phyloP scores from a whole-genome alignment of 495 filamentous ascomycete species.

The Penicillium roqueforti region DNA sequence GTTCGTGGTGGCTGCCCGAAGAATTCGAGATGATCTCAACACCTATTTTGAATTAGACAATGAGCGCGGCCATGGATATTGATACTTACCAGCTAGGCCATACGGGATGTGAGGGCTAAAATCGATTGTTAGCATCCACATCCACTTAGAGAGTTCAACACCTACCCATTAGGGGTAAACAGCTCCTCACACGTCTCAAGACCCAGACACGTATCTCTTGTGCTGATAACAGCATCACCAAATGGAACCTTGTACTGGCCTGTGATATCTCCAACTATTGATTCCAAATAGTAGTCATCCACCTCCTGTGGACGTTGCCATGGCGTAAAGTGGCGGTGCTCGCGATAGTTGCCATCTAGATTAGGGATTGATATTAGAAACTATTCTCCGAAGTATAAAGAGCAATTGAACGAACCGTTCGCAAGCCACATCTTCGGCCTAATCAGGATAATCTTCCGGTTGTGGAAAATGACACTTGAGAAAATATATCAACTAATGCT shows the following conservation, averaged over 20 bases:
- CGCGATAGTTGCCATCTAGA: constrained; percentile 40
- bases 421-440: constrained; percentile 82
- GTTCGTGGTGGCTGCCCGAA: constrained; percentile 65
- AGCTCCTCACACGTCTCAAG: constrained; percentile 78
- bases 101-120: constrained; percentile 20
- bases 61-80: not conserved
- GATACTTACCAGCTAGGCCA: constrained; percentile 29
- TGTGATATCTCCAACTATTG: constrained; percentile 55
- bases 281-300: constrained; percentile 73
- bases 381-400: not conserved
- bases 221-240: constrained; percentile 73
- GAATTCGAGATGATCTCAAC: constrained; percentile 79
- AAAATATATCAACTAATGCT: constrained; percentile 52
- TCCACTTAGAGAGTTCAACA: not conserved
- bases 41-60: constrained; percentile 26
- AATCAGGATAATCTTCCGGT: constrained; percentile 68
- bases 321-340: constrained; percentile 58
- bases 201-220: constrained; percentile 66
- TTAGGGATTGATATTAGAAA: not conserved
- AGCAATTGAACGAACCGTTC: constrained; percentile 49
- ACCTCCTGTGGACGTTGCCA: constrained; percentile 56
- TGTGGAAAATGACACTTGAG: constrained; percentile 53
- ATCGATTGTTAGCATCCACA: not conserved
- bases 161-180: constrained; percentile 60
- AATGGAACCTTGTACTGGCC: constrained; percentile 62